Percentiles rank a stretch among this genome's conserved stretches.
Evolutionary conservation across 2,329 filamentous ascomycete species (phyloP).

Genomic region (Helicocarpus griseus): DNA sequence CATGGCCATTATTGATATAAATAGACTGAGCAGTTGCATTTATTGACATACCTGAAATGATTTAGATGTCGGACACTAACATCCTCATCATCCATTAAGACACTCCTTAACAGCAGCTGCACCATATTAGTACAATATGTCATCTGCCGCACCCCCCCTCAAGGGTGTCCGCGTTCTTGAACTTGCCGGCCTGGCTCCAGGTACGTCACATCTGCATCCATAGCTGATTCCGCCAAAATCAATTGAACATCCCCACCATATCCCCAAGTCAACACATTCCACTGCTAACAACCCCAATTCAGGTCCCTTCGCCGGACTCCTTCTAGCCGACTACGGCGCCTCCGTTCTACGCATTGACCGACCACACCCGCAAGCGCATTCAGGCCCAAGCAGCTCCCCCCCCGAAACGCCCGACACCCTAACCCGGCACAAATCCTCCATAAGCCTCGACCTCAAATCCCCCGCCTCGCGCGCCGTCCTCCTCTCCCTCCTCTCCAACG

Average conservation of each 20-base stretch:
- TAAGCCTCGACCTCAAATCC: slow-evolving; percentile 70
- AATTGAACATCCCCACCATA: background rate
- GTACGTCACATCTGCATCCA: slow-evolving; percentile 13
- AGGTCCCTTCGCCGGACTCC: slow-evolving; percentile 82
- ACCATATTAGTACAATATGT: no score
- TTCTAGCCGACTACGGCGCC: slow-evolving; percentile 83
- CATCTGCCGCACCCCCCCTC: slow-evolving; percentile 12
- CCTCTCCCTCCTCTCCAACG: slow-evolving; percentile 49
- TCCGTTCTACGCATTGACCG: slow-evolving; percentile 79
- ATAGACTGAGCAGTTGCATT: background rate
- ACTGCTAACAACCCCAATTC: slow-evolving; percentile 5
- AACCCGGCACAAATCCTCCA: slow-evolving; percentile 69
- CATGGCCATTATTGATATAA: background rate
- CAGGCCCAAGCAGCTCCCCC: slow-evolving; percentile 27
- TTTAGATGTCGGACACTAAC: background rate
- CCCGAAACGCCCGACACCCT: slow-evolving; percentile 59
- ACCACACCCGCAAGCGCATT: slow-evolving; percentile 34
- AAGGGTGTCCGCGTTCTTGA: slow-evolving; percentile 19
- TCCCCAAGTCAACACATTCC: no score
- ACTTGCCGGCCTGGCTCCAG: slow-evolving; percentile 20
- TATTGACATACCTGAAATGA: background rate
- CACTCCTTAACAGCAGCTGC: no score
- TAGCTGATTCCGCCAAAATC: no score
- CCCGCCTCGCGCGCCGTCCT: slow-evolving; percentile 55
- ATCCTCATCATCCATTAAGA: background rate